phyloP scores from a whole-genome alignment of 2,329 filamentous ascomycete genomes.

The Ophiocordyceps camponoti-rufipedis region DNA sequence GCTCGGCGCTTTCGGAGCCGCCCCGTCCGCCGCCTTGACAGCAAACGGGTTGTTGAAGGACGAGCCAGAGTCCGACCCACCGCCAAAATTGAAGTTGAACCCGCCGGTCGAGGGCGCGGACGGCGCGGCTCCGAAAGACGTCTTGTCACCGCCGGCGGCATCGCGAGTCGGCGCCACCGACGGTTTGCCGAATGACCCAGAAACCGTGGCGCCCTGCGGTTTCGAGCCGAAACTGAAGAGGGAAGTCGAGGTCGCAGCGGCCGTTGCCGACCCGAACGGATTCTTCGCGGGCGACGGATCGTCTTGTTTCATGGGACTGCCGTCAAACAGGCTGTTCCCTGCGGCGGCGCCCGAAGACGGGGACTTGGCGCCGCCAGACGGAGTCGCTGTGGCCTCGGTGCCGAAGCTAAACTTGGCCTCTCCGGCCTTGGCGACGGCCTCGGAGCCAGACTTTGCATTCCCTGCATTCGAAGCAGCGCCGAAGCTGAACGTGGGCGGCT shows the following conservation, averaged over 20 bases:
- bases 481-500: conserved; percentile 15
- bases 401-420: no score
- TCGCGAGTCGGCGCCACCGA: conserved; percentile 8
- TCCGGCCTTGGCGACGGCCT: no score
- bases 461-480: conserved; percentile 8
- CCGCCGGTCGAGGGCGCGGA: conserved; percentile 8
- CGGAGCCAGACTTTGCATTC: conserved; percentile 10
- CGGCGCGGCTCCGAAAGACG: conserved; percentile 18
- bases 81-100: conserved; percentile 15
- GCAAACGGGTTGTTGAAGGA: conserved; percentile 9
- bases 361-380: conserved; percentile 20
- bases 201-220: conserved; percentile 8
- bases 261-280: conserved; percentile 10
- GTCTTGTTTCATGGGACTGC: conserved; percentile 25
- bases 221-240: conserved; percentile 16
- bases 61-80: conserved; percentile 6
- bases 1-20: background rate
- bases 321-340: conserved; percentile 17
- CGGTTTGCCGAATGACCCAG: conserved; percentile 18
- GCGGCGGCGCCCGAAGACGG: conserved; percentile 9
- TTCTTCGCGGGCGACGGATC: conserved; percentile 19
- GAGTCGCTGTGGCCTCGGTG: conserved; percentile 6
- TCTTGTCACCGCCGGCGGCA: conserved; percentile 8
- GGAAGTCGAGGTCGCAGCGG: conserved; percentile 9
- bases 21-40: background rate